A percentile compares a stretch with the other conserved stretches of the same genome.
Evolutionary conservation across 2,329 filamentous ascomycete genomes (phyloP).

Genomic region (Aspergillus hiratsukae): DNA sequence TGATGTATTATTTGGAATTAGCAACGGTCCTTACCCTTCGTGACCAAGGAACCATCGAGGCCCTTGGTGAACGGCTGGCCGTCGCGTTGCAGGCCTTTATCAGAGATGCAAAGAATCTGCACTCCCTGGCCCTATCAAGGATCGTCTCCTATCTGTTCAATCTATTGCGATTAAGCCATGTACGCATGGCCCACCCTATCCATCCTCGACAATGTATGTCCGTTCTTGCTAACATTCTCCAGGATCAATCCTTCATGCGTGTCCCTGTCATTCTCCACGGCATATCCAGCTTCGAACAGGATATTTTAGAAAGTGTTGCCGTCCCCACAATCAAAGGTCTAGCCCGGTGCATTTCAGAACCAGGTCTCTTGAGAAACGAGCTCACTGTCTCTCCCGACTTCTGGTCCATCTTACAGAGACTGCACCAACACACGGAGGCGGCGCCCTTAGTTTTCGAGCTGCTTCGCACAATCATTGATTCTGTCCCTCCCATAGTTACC

Average conservation of each 20-base stretch:
- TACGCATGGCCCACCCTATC: constrained; percentile 42
- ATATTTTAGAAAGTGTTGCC: constrained; percentile 70
- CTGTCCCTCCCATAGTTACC: constrained; percentile 74
- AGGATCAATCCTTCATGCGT: constrained; percentile 88
- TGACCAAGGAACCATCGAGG: constrained; percentile 66
- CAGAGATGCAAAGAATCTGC: constrained; percentile 71
- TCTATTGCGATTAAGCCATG: constrained; percentile 78
- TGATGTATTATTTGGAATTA: constrained; percentile 88
- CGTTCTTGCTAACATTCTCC: constrained; percentile 9
- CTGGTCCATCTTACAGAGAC: constrained; percentile 79
- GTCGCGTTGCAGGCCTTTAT: constrained; percentile 77
- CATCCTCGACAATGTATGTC: no score
- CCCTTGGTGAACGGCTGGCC: constrained; percentile 73
- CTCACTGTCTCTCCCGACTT: constrained; percentile 96
- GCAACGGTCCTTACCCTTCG: constrained; percentile 76
- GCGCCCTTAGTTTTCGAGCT: constrained; percentile 79
- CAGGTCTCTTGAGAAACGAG: constrained; percentile 76
- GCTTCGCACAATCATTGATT: constrained; percentile 70
- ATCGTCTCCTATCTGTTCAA: constrained; percentile 82
- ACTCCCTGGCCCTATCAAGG: constrained; percentile 77
- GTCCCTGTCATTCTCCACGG: constrained; percentile 87
- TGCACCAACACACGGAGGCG: constrained; percentile 66
- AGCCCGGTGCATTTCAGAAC: constrained; percentile 70
- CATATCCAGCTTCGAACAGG: constrained; percentile 80
- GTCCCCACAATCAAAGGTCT: constrained; percentile 74